These are phyloP conservation scores for Teunomyces stri DNA, from an alignment of 805 yeast species.

Conservation along the genomic window DNA sequence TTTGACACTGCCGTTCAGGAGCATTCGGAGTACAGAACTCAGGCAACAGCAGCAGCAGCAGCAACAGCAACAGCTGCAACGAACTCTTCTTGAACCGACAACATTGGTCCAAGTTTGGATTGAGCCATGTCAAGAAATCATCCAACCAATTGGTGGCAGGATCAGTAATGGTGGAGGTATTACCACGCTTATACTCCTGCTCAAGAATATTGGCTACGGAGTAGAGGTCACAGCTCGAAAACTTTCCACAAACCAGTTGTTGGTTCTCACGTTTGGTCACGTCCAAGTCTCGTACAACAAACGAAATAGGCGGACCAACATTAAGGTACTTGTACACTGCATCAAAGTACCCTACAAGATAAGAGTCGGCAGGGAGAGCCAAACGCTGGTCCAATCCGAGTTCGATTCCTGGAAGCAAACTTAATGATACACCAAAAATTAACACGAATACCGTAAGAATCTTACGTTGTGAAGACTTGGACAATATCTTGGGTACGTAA, in stretches of 20 bases:
- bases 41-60: slow-evolving; percentile 18
- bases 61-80: slow-evolving; percentile 19
- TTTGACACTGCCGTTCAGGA: slow-evolving; percentile 68
- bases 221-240: slow-evolving; percentile 74
- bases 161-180: slow-evolving; percentile 64
- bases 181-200: slow-evolving; percentile 72
- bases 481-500: slow-evolving; percentile 62
- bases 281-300: slow-evolving; percentile 70
- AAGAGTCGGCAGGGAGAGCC: slow-evolving; percentile 83
- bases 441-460: slow-evolving; percentile 54
- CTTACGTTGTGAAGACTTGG: slow-evolving; percentile 42
- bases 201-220: slow-evolving; percentile 81
- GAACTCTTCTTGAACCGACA: slow-evolving; percentile 64
- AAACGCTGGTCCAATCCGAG: slow-evolving; percentile 87
- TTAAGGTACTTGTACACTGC: slow-evolving; percentile 71
- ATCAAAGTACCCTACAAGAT: slow-evolving; percentile 75
- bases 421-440: slow-evolving; percentile 67
- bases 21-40: slow-evolving; percentile 67
- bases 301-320: slow-evolving; percentile 90
- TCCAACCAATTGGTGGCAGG: slow-evolving; percentile 94
- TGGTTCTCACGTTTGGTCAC: slow-evolving; percentile 62
- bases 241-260: slow-evolving; percentile 79
- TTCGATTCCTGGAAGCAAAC: slow-evolving; percentile 64
- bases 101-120: slow-evolving; percentile 84
- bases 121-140: slow-evolving; percentile 82